Evolutionary conservation across 2,329 filamentous ascomycete species (phyloP), one percentile per base, ranked within the genome.

Genomic region (Colletotrichum musicola): DNA sequence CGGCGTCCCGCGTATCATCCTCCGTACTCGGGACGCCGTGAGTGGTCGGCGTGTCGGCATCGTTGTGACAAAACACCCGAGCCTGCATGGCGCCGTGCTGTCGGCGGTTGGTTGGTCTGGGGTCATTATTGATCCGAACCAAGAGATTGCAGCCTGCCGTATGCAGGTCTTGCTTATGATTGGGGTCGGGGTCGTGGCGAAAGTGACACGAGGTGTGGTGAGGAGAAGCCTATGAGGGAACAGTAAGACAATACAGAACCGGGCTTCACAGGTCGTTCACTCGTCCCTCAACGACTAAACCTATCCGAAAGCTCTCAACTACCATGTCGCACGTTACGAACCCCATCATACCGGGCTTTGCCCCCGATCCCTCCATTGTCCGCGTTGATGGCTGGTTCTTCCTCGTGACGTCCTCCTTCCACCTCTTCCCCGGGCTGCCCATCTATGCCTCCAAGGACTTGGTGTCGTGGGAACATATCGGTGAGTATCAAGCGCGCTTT

Each of bases 321-420:
- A 1, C 5, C 44, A 46, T 46, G 44, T 46, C 44, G 16, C 44
- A 18, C 16, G 7, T 49, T 13, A 25, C 2, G 3, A 77, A 78
- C 53, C 77, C 77, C 4, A 74, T 78, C 30, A 71, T 78, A 13
- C 73, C 77, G 3, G 77, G 77, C 1, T 78, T 76, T 61, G 67
- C 73, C 6, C 74, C 77, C 9, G 77, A 79, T 55, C 75, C 77
- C 1, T 77, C 76, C 13, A 59, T 75, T n/a, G 70, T 75, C 6
- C 65, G 71, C 9, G 73, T 77, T 6, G 71, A 75, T 18, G 74
- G 71, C 10, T 74, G 70, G 3, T 78, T 74, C 71, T 77, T 75
- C 64, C 72, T 76, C 50, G 84, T 89, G 71, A 87, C 86, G 73
- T 86, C 88, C 3, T 85, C 85, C n/a, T 88, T 89, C 72, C 89